phyloP scores from a whole-genome alignment of 371 early-diverging fungal species.

The Mucor plumbeus region DNA sequence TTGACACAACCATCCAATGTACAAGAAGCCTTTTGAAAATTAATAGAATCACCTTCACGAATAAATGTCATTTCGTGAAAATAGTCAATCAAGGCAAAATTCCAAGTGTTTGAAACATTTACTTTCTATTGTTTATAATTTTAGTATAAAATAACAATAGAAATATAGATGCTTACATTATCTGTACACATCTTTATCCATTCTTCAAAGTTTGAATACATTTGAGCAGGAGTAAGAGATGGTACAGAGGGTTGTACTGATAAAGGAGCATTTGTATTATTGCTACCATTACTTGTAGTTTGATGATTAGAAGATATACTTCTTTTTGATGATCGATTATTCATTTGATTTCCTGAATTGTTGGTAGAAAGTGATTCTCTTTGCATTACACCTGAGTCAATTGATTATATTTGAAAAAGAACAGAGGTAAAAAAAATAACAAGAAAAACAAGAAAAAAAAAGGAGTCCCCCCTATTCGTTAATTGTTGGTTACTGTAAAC shows the following conservation, averaged over 20 bases:
- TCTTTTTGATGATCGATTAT: slow-evolving; percentile 2
- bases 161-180: slow-evolving; percentile 68
- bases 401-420: not conserved
- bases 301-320: not conserved
- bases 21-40: slow-evolving; percentile 99
- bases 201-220: slow-evolving; percentile 84
- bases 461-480: not conserved
- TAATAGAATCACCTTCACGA: slow-evolving; percentile 95
- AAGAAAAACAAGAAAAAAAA: not conserved
- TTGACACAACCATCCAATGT: slow-evolving; percentile 99
- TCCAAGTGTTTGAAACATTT: slow-evolving; percentile 97
- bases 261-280: not conserved
- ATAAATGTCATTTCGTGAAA: slow-evolving; percentile 96
- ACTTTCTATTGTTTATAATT: slow-evolving; percentile 80
- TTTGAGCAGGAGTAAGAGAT: slow-evolving; percentile 49
- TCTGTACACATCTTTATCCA: slow-evolving; percentile 98
- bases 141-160: not conserved
- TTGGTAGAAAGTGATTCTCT: slow-evolving; percentile 4
- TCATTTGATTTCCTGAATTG: not conserved
- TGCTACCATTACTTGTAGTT: not conserved
- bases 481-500: not conserved
- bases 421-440: too few relatives aligned
- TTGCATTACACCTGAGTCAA: slow-evolving; percentile 1
- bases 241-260: slow-evolving; percentile 22
- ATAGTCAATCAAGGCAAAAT: slow-evolving; percentile 97